Conservation (phyloP, 2,329 filamentous ascomycete species). For the Periconia digitata region DNA sequence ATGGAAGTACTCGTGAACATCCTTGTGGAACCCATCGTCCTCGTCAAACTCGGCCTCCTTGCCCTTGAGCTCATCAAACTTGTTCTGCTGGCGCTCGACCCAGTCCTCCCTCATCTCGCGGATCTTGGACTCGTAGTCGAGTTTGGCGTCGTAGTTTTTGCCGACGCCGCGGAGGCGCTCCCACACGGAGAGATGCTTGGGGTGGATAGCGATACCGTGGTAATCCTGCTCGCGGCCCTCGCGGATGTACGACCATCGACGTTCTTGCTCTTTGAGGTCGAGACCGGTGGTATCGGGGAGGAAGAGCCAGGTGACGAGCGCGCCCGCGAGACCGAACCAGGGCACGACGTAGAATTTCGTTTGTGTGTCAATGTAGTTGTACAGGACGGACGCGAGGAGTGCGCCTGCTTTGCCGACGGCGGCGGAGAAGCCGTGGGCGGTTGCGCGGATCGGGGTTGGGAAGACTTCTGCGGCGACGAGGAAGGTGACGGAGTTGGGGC, state of each 20-base stretch:
- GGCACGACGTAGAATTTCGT: conserved; percentile 90
- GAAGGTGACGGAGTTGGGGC: conserved; percentile 95
- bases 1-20: conserved; percentile 38
- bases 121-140: conserved; percentile 83
- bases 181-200: conserved; percentile 83
- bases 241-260: conserved; percentile 86
- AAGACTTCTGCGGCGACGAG: conserved; percentile 95
- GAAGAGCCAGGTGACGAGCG: conserved; percentile 80
- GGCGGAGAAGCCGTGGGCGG: conserved; percentile 92
- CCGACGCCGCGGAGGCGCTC: conserved; percentile 77
- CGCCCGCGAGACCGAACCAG: conserved; percentile 90
- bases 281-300: conserved; percentile 96
- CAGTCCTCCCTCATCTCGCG: conserved; percentile 70
- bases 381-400: conserved; percentile 81
- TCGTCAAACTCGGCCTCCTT: conserved; percentile 29
- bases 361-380: conserved; percentile 88
- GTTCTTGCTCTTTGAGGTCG: conserved; percentile 95
- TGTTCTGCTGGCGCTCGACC: conserved; percentile 58
- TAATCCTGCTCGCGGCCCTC: conserved; percentile 77
- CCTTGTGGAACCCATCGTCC: conserved; percentile 19
- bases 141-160: conserved; percentile 80
- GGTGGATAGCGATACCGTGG: conserved; percentile 90
- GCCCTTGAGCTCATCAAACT: conserved; percentile 35
- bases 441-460: conserved; percentile 88
- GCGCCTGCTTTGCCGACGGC: conserved; percentile 88